A percentile compares a stretch with the other conserved stretches of the same genome.
These are phyloP conservation scores for Leccinum olivaceopallidum DNA, from an alignment of 768 basidiomycete genomes.

Conservation along the genomic window DNA sequence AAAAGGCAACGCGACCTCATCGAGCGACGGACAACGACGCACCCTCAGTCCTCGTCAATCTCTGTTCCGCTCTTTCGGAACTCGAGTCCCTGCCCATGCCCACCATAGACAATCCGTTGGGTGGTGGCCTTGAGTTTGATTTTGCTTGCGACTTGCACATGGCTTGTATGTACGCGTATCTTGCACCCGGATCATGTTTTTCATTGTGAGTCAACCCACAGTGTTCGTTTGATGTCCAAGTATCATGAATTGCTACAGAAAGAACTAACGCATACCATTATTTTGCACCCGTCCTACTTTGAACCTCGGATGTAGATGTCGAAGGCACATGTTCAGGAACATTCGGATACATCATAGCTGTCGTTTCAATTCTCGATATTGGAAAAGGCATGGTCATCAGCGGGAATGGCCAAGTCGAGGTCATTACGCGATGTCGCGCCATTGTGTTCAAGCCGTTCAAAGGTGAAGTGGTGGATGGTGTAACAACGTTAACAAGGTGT, in stretches of 20 bases:
- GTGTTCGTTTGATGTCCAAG: background rate
- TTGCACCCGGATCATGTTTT: conserved; percentile 49
- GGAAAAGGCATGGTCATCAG: conserved; percentile 91
- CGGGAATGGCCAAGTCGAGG: conserved; percentile 94
- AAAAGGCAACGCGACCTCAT: conserved; percentile 51
- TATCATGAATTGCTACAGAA: conserved; percentile 52
- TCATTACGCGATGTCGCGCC: conserved; percentile 90
- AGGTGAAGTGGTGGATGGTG: conserved; percentile 96
- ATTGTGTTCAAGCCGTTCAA: conserved; percentile 99
- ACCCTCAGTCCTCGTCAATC: conserved; percentile 69
- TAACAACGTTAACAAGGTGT: conserved; percentile 91
- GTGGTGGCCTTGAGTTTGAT: too few relatives aligned
- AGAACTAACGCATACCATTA: conserved; percentile 94
- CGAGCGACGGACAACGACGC: conserved; percentile 55
- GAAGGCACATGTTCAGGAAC: conserved; percentile 97
- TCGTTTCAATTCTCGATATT: conserved; percentile 86
- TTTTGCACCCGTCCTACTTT: conserved; percentile 98
- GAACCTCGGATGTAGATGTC: conserved; percentile 95
- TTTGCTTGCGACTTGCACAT: too few relatives aligned
- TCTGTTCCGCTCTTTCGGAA: conserved; percentile 67
- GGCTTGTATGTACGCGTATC: too few relatives aligned
- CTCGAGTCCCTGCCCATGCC: conserved; percentile 86
- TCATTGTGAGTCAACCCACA: conserved; percentile 54
- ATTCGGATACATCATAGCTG: conserved; percentile 93
- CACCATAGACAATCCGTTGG: conserved; percentile 76